phyloP scores from a whole-genome alignment of 148 eudicot species.

The Talinum fruticosum region DNA sequence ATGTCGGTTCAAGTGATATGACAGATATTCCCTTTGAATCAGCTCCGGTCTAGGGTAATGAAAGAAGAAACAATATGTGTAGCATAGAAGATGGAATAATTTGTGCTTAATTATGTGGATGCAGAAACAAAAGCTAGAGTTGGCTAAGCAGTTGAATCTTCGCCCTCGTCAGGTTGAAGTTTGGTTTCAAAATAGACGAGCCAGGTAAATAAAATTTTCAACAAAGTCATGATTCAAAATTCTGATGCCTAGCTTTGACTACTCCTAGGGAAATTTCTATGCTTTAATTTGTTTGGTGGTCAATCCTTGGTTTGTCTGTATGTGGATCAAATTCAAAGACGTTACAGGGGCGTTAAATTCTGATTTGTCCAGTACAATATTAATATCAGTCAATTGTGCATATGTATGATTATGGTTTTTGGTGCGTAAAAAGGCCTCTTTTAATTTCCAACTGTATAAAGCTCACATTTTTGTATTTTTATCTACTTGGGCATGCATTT shows the following conservation, averaged over 20 bases:
- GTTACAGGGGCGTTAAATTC: neutral
- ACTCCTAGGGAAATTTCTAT: neutral
- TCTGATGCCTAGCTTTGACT: neutral
- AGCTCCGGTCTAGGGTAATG: too few species aligned
- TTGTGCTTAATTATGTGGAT: neutral
- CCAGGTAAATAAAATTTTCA: constrained; percentile 3
- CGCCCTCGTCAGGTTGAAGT: constrained; percentile 12
- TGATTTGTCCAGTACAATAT: neutral
- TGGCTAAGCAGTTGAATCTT: constrained; percentile 9
- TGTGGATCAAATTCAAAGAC: neutral
- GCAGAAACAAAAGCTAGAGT: constrained; percentile 9
- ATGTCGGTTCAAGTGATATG: too few species aligned
- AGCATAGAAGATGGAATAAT: too few species aligned
- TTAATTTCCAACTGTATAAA: neutral
- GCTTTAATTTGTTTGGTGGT: neutral
- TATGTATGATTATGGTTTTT: neutral
- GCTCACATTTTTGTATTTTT: neutral
- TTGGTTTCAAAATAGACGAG: constrained; percentile 15
- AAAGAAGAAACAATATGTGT: too few species aligned
- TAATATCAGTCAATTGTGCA: neutral
- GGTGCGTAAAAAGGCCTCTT: neutral
- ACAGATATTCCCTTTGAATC: too few species aligned
- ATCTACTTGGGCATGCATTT: neutral
- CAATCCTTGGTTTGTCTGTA: neutral
- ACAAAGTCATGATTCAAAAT: neutral